phyloP scores from a whole-genome alignment of 2,329 filamentous ascomycete species.

The Phialophora tarda region DNA sequence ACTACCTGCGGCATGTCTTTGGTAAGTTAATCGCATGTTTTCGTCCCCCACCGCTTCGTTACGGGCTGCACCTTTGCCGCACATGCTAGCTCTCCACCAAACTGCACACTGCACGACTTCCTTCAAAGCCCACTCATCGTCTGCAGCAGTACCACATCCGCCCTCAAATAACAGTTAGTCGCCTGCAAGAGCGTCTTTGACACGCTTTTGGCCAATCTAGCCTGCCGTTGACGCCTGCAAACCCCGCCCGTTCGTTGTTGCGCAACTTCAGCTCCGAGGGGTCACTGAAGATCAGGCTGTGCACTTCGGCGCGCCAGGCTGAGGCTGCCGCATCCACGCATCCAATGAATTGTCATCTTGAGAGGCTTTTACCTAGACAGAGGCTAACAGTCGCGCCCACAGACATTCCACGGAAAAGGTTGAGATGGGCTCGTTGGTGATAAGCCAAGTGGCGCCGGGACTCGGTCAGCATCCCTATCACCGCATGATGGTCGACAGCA shows the following conservation, averaged over 20 bases:
- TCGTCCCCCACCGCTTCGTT: slow-evolving; percentile 28
- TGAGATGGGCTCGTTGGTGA: slow-evolving; percentile 67
- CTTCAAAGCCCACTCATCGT: neutral
- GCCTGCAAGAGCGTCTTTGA: slow-evolving; percentile 1
- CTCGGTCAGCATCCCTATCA: slow-evolving; percentile 67
- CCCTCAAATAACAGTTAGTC: neutral
- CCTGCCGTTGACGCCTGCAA: neutral
- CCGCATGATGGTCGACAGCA: slow-evolving; percentile 65
- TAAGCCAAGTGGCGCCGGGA: slow-evolving; percentile 75
- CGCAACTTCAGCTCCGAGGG: neutral
- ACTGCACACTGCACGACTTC: slow-evolving; percentile 19
- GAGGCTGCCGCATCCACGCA: neutral
- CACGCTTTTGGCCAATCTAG: neutral
- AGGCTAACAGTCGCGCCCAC: slow-evolving; percentile 26
- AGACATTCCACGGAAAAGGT: slow-evolving; percentile 40
- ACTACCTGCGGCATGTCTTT: slow-evolving; percentile 31
- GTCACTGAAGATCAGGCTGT: slow-evolving; percentile 15
- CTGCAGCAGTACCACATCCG: slow-evolving; percentile 2
- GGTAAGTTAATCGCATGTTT: slow-evolving; percentile 26
- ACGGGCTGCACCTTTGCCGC: slow-evolving; percentile 18
- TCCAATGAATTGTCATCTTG: neutral
- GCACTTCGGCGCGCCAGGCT: slow-evolving; percentile 5
- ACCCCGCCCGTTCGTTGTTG: neutral
- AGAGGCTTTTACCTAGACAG: slow-evolving; percentile 5
- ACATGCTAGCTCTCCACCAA: slow-evolving; percentile 35